Evolutionary conservation across 805 yeast genomes (phyloP).

Genomic region (Candida namnaoensis): DNA sequence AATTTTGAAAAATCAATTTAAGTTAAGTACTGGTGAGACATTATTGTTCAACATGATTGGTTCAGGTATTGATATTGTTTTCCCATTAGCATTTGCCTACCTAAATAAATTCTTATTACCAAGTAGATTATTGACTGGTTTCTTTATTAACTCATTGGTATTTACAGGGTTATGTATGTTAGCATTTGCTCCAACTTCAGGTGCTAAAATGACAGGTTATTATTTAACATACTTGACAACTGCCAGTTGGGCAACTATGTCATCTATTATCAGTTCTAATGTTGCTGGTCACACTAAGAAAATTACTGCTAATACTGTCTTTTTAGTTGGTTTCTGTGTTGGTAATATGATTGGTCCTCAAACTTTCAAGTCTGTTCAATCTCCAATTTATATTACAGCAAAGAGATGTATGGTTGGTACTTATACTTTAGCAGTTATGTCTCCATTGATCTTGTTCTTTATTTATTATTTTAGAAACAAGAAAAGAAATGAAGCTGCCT

Average conservation of each 20-base stretch:
- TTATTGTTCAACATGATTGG: slow-evolving; percentile 34
- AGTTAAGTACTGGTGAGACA: slow-evolving; percentile 21
- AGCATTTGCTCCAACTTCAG: background rate
- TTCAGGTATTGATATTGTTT: slow-evolving; percentile 25
- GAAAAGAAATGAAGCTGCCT: slow-evolving; percentile 27
- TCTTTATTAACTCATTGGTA: slow-evolving; percentile 15
- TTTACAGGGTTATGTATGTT: background rate
- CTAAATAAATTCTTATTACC: slow-evolving; percentile 23
- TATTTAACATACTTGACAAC: slow-evolving; percentile 25
- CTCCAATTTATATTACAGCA: slow-evolving; percentile 53
- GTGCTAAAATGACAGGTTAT: slow-evolving; percentile 10
- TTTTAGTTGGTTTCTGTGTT: slow-evolving; percentile 56
- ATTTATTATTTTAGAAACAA: slow-evolving; percentile 29
- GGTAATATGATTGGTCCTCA: slow-evolving; percentile 76
- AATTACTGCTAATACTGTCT: slow-evolving; percentile 46
- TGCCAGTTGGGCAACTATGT: slow-evolving; percentile 24
- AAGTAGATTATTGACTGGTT: slow-evolving; percentile 38
- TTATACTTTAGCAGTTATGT: slow-evolving; percentile 29
- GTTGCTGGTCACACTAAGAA: slow-evolving; percentile 74
- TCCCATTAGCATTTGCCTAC: slow-evolving; percentile 24
- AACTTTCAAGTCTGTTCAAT: slow-evolving; percentile 47
- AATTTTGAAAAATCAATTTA: slow-evolving; percentile 38
- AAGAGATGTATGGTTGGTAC: slow-evolving; percentile 42
- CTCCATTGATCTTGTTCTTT: slow-evolving; percentile 20
- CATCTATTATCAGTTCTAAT: slow-evolving; percentile 32